Percentiles rank a stretch among this genome's conserved stretches.
phyloP scores from a whole-genome alignment of 176 grass and related monocot species.

The Triticum dicoccoides region DNA sequence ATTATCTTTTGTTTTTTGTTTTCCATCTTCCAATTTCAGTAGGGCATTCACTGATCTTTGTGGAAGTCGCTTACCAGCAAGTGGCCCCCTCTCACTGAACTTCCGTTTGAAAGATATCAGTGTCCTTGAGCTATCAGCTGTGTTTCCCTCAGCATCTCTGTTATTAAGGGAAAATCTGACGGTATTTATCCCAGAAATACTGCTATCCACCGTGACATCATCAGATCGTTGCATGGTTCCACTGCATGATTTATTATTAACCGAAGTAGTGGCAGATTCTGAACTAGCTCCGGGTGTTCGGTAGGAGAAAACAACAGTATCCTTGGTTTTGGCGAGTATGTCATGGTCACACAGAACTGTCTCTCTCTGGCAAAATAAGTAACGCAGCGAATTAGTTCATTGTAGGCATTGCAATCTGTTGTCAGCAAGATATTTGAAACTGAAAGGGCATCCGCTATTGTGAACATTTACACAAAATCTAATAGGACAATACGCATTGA shows the following conservation, averaged over 20 bases:
- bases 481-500: background rate
- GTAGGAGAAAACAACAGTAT: slow-evolving; percentile 67
- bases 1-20: slow-evolving; percentile 58
- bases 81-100: slow-evolving; percentile 59
- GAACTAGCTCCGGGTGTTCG: slow-evolving; percentile 69
- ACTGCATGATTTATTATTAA: slow-evolving; percentile 95
- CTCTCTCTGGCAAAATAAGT: slow-evolving; percentile 68
- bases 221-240: slow-evolving; percentile 83
- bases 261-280: slow-evolving; percentile 96
- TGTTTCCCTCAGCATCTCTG: slow-evolving; percentile 58
- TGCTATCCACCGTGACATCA: slow-evolving; percentile 91
- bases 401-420: background rate
- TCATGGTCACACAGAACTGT: slow-evolving; percentile 79
- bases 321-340: slow-evolving; percentile 82
- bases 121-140: slow-evolving; percentile 80
- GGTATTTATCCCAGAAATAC: slow-evolving; percentile 72
- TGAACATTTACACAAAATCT: slow-evolving; percentile 4
- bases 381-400: slow-evolving; percentile 6
- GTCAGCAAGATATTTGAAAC: background rate
- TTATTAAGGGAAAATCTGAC: slow-evolving; percentile 69
- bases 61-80: slow-evolving; percentile 79
- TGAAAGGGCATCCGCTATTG: background rate
- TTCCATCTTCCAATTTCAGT: slow-evolving; percentile 60
- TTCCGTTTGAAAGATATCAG: slow-evolving; percentile 81
- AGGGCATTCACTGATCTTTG: slow-evolving; percentile 42